These are phyloP conservation scores for Breynia disticha DNA, from an alignment of 441 rosid genomes.

Conservation along the genomic window DNA sequence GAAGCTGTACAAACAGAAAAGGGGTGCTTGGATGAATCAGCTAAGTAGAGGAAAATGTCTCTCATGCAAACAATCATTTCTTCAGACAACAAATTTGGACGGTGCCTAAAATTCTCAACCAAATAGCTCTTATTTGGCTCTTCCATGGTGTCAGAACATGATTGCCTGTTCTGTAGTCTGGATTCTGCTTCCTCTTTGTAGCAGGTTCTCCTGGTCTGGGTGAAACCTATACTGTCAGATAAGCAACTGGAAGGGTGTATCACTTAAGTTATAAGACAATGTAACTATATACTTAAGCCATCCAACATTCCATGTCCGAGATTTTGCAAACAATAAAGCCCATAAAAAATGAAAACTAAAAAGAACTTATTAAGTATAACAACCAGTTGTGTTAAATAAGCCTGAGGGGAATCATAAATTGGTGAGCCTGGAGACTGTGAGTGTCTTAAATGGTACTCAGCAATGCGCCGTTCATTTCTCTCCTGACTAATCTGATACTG, in stretches of 20 bases:
- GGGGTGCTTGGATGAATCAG: conserved; percentile 38
- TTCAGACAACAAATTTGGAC: conserved; percentile 53
- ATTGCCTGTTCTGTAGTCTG: conserved; percentile 16
- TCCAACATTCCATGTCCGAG: no score
- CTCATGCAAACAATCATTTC: conserved; percentile 68
- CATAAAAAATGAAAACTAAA: neutral
- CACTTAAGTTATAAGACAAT: neutral
- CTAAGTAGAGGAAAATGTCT: conserved; percentile 51
- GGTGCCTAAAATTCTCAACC: conserved; percentile 37
- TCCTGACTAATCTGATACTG: conserved; percentile 76
- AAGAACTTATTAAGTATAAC: neutral
- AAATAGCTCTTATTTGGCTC: conserved; percentile 15
- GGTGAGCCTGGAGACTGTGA: conserved; percentile 27
- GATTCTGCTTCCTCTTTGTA: conserved; percentile 21
- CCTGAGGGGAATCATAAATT: conserved; percentile 21
- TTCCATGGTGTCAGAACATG: conserved; percentile 12
- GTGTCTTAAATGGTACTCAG: conserved; percentile 50
- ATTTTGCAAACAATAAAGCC: neutral
- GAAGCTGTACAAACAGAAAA: conserved; percentile 25
- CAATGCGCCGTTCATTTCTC: conserved; percentile 66
- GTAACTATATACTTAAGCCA: no score
- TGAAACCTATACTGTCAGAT: neutral
- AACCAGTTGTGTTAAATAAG: conserved; percentile 37
- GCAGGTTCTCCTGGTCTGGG: conserved; percentile 31
- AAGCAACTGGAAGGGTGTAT: neutral